phyloP scores from a whole-genome alignment of 1,284 basidiomycete genomes.

The Trametes sp. region DNA sequence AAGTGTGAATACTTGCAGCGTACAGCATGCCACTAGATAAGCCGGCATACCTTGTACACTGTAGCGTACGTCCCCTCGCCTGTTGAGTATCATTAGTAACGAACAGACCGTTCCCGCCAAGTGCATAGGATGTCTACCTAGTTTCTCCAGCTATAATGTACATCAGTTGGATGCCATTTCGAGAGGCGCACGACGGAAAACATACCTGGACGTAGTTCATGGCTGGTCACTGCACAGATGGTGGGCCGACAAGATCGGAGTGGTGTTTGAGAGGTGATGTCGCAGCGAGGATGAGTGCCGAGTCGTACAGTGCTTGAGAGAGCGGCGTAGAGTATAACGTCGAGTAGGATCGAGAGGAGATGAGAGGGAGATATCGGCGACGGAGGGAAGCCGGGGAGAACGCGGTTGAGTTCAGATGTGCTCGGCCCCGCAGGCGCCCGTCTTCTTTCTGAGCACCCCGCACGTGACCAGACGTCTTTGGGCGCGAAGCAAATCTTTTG shows the following conservation, averaged over 20 bases:
- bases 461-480: conserved; percentile 22
- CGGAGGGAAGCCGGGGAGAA: conserved; percentile 5
- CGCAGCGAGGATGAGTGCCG: not conserved
- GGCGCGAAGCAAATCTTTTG: conserved; percentile 33
- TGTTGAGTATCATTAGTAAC: conserved; percentile 37
- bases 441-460: not conserved
- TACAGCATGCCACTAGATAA: not conserved
- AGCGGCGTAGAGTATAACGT: not conserved
- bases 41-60: conserved; percentile 79
- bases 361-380: conserved; percentile 2
- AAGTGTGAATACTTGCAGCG: conserved; percentile 9
- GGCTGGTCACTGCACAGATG: not conserved
- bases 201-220: conserved; percentile 78
- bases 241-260: conserved; percentile 12
- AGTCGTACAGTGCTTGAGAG: not conserved
- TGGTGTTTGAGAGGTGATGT: not conserved
- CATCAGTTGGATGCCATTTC: conserved; percentile 10
- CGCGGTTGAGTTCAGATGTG: conserved; percentile 12
- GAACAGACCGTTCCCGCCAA: conserved; percentile 1
- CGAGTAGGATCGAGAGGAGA: not conserved
- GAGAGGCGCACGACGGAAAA: not conserved
- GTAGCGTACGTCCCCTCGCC: conserved; percentile 91
- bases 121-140: conserved; percentile 56
- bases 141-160: conserved; percentile 79
- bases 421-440: conserved; percentile 10